A percentile compares a stretch with the other conserved stretches of the same genome.
Evolutionary conservation across 140 eudicot species (phyloP).

Genomic region (Flaveria floridana): DNA sequence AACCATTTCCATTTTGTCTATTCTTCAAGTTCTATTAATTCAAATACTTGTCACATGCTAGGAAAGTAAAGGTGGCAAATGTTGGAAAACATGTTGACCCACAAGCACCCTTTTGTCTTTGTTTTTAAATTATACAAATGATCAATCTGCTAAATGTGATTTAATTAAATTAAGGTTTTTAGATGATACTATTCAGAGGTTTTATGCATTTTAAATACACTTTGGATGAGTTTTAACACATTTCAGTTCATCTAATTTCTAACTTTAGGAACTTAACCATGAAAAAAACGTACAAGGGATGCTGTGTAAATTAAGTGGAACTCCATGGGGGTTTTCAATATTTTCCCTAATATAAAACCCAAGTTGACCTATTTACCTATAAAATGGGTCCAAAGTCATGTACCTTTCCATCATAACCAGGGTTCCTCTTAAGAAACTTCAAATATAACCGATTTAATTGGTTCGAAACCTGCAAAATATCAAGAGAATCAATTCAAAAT

Average conservation of each 20-base stretch:
- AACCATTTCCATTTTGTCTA: background rate
- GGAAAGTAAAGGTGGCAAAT: background rate
- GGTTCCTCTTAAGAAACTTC: conserved; percentile 92
- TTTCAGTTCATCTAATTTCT: background rate
- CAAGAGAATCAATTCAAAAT: background rate
- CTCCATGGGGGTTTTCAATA: background rate
- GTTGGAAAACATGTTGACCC: background rate
- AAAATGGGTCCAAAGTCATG: conserved; percentile 13
- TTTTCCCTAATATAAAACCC: background rate
- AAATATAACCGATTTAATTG: conserved; percentile 83
- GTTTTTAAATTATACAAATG: background rate
- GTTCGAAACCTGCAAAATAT: conserved; percentile 71
- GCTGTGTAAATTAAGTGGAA: background rate
- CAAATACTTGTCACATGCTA: background rate
- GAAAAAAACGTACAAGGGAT: background rate
- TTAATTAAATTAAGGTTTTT: background rate
- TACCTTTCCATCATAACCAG: conserved; percentile 99
- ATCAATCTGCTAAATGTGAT: background rate
- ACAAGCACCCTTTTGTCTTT: background rate
- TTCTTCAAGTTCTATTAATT: background rate
- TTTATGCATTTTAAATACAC: conserved; percentile 2
- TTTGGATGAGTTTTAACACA: background rate
- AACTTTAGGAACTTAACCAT: background rate
- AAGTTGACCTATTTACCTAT: conserved; percentile 4
- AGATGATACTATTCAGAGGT: background rate